Evolutionary conservation across 192 early-diverging fungal genomes (phyloP), one percentile per base, ranked within the genome.

Genomic region (Cetraspora pellucida): DNA sequence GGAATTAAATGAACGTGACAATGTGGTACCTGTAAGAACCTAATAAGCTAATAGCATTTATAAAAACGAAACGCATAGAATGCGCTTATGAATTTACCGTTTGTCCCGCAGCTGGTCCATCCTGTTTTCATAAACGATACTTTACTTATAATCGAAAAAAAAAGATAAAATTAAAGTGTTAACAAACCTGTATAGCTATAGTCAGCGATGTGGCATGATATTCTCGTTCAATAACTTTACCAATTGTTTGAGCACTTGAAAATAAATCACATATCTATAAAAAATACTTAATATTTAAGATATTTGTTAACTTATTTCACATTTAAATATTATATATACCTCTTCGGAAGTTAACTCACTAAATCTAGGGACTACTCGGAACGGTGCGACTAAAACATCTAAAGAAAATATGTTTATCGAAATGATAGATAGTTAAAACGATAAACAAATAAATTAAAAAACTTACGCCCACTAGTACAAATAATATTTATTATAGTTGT

Each of bases 1-100:
- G 97, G 96, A 52, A 98, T 94, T 30, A 98, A 76, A 81, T 98
- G 97, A 31, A 97, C 80, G 74, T 98, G 97, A 10, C 93, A 91
- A 82, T 98, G 97, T 11, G 92, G 88, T 6, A 98, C 95, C 23
- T 95, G 87, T 80, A 95, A 91, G 13, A 17, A 70, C n/a, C 3
- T 70, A 14, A 28, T 14, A 27, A 52, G 25, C 10, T 43, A 13
- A 21, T 66, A 44, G 2, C 10, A 67, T 67, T 19, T n/a, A 44
- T 11, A n/a, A 23, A 2, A 4, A 23, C 16, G 30, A 45, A 31
- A 43, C 17, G 43, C 5, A 66, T 19, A 45, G 14, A 31, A 6
- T 37, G 37, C 37, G 37, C 37, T 37, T 19, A 0, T 9, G 21
- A 57, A 30, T 11, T 21, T 65, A 76, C 74, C 47, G 74, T 76